Conservation (phyloP, 768 basidiomycete genomes). For the Xerocomellus intermedius region DNA sequence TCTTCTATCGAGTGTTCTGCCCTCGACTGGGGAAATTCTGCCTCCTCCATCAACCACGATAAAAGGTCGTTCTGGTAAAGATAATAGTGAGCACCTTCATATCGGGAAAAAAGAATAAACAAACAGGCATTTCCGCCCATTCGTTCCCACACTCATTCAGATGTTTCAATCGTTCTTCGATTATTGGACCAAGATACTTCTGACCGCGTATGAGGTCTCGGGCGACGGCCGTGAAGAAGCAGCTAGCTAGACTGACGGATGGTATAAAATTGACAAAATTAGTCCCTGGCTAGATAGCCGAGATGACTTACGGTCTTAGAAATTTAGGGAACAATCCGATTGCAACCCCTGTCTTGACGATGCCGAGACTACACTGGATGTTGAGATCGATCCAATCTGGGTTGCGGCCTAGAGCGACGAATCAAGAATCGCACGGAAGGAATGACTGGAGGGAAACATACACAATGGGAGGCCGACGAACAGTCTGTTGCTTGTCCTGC, state of each 20-base stretch:
- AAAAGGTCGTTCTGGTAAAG: constrained; percentile 33
- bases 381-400: neutral
- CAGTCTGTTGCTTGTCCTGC: constrained; percentile 28
- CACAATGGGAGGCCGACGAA: constrained; percentile 50
- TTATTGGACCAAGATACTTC: constrained; percentile 26
- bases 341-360: neutral
- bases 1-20: constrained; percentile 2
- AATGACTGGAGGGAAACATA: constrained; percentile 19
- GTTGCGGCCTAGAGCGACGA: neutral
- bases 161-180: constrained; percentile 25
- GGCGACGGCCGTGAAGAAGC: no score
- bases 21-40: constrained; percentile 14
- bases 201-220: constrained; percentile 5
- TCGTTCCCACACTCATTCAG: constrained; percentile 23
- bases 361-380: neutral
- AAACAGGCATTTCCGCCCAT: constrained; percentile 33
- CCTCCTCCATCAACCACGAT: constrained; percentile 31
- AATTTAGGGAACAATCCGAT: constrained; percentile 26
- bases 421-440: neutral
- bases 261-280: no score
- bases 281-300: no score
- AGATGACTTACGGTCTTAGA: constrained; percentile 30
- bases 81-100: neutral
- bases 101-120: neutral
- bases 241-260: no score